Base-by-base conservation (phyloP, 2,329 filamentous ascomycete genomes). In the Cladosporium velox region DNA sequence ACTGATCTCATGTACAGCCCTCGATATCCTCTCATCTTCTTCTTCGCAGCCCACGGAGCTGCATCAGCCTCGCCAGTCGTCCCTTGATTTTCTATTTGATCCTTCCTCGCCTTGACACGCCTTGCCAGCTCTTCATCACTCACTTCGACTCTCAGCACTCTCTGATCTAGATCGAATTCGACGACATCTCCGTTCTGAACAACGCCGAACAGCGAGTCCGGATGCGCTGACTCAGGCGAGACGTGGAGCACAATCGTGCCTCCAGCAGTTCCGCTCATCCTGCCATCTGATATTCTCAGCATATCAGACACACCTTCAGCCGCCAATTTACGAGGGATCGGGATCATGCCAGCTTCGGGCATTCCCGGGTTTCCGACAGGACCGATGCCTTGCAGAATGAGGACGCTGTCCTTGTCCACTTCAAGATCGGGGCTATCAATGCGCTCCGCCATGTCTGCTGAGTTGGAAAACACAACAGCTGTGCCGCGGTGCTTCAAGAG, bases 1-100 rank as follows among this genome's bases (percentile, higher is more conserved):
- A 89, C 87, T 18, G 79, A 80, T 6, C 85, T 77, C 80, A 87
- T 82, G 72, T 88, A 89, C 58, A 89, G 71, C 0, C 86, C 86
- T 1, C 84, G 77, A 75, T 89, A 89, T 0, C 87, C 87, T 70
- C 86, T 81, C 70, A 78, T 81, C 3, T 66, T 72, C 57, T 65
- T 67, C 65, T 72, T 70, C 14, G 66, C 70, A 38, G 71, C 67
- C 59, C 73, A 72, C 18, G 74, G 68, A 15, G 74, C 73, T 66
- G 71, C 59, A 51, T 72, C 69, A 11, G 49, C 61, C 1, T 30
- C 34, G 26, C 12, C 47, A 41, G 12, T 38, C 14, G 60, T 41
- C 21, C 44, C 49, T 41, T 72, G 67, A 32, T 24, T 38, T 38
- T 72, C 68, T 49, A 76, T 70, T 15, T 68, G 38, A 10, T 24